phyloP scores from a whole-genome alignment of 345 rosid genomes.

The Trapa bicornis region DNA sequence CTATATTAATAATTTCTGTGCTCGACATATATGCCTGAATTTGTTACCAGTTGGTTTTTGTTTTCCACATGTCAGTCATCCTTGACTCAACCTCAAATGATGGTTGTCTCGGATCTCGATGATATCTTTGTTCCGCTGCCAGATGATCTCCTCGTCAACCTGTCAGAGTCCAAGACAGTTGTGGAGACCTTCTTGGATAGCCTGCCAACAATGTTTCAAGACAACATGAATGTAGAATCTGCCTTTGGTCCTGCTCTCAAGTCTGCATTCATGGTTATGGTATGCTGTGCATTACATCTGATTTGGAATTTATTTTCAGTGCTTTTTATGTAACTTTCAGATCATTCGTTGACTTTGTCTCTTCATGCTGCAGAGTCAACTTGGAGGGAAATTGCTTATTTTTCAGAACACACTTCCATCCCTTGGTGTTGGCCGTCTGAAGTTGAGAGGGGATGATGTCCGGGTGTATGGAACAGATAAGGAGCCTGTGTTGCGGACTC shows the following conservation, averaged over 20 bases:
- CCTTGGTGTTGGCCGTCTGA: constrained; percentile 87
- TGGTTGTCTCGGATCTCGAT: constrained; percentile 96
- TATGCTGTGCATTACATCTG: constrained; percentile 21
- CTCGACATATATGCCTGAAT: not conserved
- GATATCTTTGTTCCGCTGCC: constrained; percentile 87
- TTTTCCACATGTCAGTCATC: constrained; percentile 55
- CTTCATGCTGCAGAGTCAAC: constrained; percentile 46
- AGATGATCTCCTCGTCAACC: constrained; percentile 96
- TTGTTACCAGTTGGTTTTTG: not conserved
- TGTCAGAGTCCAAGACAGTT: constrained; percentile 89
- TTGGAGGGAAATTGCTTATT: constrained; percentile 88
- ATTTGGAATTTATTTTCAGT: constrained; percentile 1
- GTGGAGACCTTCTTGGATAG: constrained; percentile 87
- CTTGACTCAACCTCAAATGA: constrained; percentile 96
- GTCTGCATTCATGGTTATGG: constrained; percentile 97
- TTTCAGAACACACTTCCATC: constrained; percentile 93
- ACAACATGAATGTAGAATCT: constrained; percentile 79
- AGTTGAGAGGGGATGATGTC: constrained; percentile 92
- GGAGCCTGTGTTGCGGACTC: constrained; percentile 63
- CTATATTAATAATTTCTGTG: constrained; percentile 5
- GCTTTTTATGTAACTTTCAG: not conserved
- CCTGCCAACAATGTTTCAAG: constrained; percentile 89
- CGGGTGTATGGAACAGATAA: constrained; percentile 94
- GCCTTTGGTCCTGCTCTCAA: constrained; percentile 97
- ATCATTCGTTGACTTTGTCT: not conserved